Base-by-base conservation (phyloP, 768 basidiomycete species). In the Exidia glandulosa region DNA sequence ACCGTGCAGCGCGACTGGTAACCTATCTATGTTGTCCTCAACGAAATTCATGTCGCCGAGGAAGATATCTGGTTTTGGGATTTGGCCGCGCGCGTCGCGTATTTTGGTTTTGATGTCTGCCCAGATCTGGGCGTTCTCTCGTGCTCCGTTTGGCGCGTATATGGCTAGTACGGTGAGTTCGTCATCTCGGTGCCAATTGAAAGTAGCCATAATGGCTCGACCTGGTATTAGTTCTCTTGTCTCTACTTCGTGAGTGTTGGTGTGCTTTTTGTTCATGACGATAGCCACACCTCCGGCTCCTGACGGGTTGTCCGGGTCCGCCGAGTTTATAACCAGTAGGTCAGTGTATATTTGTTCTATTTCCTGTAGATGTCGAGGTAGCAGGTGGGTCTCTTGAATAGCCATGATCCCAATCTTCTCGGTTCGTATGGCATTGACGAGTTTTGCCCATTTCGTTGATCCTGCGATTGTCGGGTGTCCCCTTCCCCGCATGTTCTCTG, bases 41-140 rank as follows among this genome's bases (percentile, higher is more conserved):
- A 67, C 64, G 6, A 67, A 57, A 32, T 68, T 67, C 32, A 60
- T 59, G 57, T 68, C 66, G 0, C 63, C 66, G 0, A 60, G 56
- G 0, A 68, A 16, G 2, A 64, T 36, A 32, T 64, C 61, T 0
- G 66, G 66, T 4, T 34, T 31, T 0, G 56, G 62, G 0, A 56
- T 5, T 45, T n/a, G n/a, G n/a, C n/a, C n/a, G n/a, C n/a, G n/a
- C n/a, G n/a, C n/a, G n/a, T n/a, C n/a, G 6, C 41, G 41, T n/a
- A 16, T 3, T n/a, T 45, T 16, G 6, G 14, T 16, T 45, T 45
- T 3, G 4, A 45, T 13, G 16, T 13, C 16, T 45, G 14, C 34
- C 41, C 6, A 45, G 41, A 45, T 16, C 3, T 13, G 16, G 41
- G 16, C 14, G 41, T 45, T 45, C 6, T 45, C 6, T 45, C 6